These are phyloP conservation scores for Aristolochia californica DNA, from an alignment of 164 flowering plant genomes.

Conservation along the genomic window DNA sequence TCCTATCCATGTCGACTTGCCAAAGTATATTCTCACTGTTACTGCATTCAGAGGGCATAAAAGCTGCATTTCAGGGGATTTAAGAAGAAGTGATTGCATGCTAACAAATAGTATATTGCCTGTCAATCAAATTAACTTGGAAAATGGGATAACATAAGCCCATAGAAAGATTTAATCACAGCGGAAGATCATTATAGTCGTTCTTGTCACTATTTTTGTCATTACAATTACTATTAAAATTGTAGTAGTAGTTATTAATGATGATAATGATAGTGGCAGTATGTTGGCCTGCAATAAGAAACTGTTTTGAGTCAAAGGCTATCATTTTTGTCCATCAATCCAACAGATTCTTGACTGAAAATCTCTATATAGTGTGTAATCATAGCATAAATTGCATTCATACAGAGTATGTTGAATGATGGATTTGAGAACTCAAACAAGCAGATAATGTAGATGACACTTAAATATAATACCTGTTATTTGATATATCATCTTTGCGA, in stretches of 20 bases:
- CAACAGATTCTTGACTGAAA: not conserved
- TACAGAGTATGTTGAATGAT: not conserved
- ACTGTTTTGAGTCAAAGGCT: not conserved
- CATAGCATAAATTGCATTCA: not conserved
- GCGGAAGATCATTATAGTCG: too few species aligned
- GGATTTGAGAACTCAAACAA: not conserved
- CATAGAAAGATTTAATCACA: too few species aligned
- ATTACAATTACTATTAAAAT: too few species aligned
- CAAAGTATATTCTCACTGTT: constrained; percentile 40
- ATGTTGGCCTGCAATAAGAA: too few species aligned
- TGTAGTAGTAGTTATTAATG: too few species aligned
- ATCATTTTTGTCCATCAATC: not conserved
- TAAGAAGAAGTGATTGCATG: not conserved
- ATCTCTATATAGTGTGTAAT: too few species aligned
- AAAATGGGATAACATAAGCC: too few species aligned
- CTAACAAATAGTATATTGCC: too few species aligned
- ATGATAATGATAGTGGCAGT: too few species aligned
- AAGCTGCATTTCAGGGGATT: not conserved
- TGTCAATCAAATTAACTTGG: too few species aligned
- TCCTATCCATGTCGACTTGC: constrained; percentile 87
- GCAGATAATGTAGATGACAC: not conserved
- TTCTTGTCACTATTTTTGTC: too few species aligned
- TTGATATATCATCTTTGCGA: constrained; percentile 60
- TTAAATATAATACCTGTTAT: constrained; percentile 36
- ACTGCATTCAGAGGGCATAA: constrained; percentile 24